Evolutionary conservation across 352 stramenopile species (phyloP).

Genomic region (Plasmopara halstedii): DNA sequence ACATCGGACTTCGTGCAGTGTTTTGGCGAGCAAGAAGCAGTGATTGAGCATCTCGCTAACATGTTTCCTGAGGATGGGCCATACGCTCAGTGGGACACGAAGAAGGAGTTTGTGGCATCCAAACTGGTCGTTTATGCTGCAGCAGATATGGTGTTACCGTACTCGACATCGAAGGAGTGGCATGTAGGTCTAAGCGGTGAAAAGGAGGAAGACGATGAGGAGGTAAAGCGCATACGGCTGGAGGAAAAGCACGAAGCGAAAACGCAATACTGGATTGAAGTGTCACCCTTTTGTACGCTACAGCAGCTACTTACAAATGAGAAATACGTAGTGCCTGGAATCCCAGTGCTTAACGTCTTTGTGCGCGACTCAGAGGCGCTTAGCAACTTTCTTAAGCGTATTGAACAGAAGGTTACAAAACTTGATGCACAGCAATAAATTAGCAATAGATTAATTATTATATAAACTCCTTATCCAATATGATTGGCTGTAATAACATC

Average conservation of each 20-base stretch:
- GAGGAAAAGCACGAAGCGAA: conserved; percentile 76
- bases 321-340: conserved; percentile 76
- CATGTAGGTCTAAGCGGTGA: conserved; percentile 70
- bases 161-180: conserved; percentile 57
- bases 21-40: conserved; percentile 69
- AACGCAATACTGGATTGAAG: conserved; percentile 65
- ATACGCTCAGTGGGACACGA: conserved; percentile 72
- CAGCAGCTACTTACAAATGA: conserved; percentile 58
- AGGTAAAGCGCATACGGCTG: conserved; percentile 45
- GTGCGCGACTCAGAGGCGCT: conserved; percentile 58
- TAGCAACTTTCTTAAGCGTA: conserved; percentile 57
- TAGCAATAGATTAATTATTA: conserved; percentile 4
- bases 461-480: too few species aligned
- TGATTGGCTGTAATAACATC: conserved; percentile 9
- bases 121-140: conserved; percentile 68
- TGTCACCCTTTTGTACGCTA: conserved; percentile 77
- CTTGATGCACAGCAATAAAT: conserved; percentile 20
- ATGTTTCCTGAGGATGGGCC: conserved; percentile 85
- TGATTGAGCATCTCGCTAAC: conserved; percentile 84
- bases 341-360: conserved; percentile 80
- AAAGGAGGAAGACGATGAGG: conserved; percentile 58
- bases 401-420: conserved; percentile 50
- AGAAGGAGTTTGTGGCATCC: conserved; percentile 66
- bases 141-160: conserved; percentile 64
- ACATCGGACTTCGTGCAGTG: conserved; percentile 79